Evolutionary conservation across 352 stramenopile genomes (phyloP).

Genomic region (Proteromonas lacertae): DNA sequence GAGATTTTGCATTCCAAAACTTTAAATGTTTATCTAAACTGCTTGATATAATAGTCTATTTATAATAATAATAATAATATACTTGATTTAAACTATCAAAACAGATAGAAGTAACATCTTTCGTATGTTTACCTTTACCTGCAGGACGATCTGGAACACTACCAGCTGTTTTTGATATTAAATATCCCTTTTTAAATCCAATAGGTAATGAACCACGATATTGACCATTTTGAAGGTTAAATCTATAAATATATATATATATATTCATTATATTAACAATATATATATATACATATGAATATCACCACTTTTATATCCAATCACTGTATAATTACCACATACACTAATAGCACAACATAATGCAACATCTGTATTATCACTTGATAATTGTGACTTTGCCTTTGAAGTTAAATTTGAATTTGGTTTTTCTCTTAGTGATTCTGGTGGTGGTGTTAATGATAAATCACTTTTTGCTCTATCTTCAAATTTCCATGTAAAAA

Average conservation of each 20-base stretch:
- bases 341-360: neutral
- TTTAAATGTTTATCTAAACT: no score
- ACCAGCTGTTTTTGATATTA: no score
- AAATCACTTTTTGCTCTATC: conserved; percentile 40
- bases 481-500: conserved; percentile 61
- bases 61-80: conserved; percentile 2
- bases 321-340: neutral
- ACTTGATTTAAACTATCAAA: no score
- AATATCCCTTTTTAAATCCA: no score
- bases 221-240: conserved; percentile 66
- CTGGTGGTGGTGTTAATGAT: conserved; percentile 19
- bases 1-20: no score
- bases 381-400: neutral
- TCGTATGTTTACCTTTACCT: no score
- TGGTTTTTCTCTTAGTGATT: conserved; percentile 1
- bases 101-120: no score
- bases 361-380: neutral
- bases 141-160: no score
- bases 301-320: neutral
- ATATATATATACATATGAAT: conserved; percentile 34
- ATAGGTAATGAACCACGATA: conserved; percentile 38
- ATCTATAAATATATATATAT: conserved; percentile 37
- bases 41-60: conserved; percentile 1
- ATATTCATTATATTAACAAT: conserved; percentile 42
- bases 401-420: neutral